Conservation (phyloP, 1,139 yeast genomes). For the Candida sp. region DNA sequence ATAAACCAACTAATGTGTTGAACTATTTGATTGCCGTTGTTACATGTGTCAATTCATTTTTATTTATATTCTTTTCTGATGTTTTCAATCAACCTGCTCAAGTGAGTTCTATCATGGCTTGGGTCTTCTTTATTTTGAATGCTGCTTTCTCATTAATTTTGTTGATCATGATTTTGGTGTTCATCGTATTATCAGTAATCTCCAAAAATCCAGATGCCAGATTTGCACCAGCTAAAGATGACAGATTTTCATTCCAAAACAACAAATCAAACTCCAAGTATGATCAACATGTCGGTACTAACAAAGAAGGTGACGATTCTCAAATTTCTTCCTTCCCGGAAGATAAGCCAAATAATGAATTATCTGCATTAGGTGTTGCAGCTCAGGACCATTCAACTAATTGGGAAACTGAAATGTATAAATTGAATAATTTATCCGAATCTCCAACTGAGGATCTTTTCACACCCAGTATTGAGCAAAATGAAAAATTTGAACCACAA, state of each 20-base stretch:
- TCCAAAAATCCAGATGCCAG: slow-evolving; percentile 82
- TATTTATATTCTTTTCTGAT: slow-evolving; percentile 71
- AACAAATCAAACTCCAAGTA: slow-evolving; percentile 35
- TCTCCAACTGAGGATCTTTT: slow-evolving; percentile 16
- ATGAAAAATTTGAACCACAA: slow-evolving; percentile 11
- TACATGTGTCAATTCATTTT: slow-evolving; percentile 64
- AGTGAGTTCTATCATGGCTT: slow-evolving; percentile 74
- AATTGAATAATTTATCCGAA: slow-evolving; percentile 37
- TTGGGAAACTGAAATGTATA: slow-evolving; percentile 68
- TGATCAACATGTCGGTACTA: slow-evolving; percentile 1
- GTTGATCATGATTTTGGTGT: slow-evolving; percentile 57
- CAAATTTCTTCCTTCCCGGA: not conserved
- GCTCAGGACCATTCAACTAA: slow-evolving; percentile 69
- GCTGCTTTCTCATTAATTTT: slow-evolving; percentile 73
- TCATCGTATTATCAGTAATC: slow-evolving; percentile 51
- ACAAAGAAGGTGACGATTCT: slow-evolving; percentile 13
- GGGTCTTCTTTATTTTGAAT: slow-evolving; percentile 74
- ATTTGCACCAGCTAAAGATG: slow-evolving; percentile 81
- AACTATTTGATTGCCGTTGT: slow-evolving; percentile 65
- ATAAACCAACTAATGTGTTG: slow-evolving; percentile 67
- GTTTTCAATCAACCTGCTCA: slow-evolving; percentile 65
- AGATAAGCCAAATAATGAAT: slow-evolving; percentile 43
- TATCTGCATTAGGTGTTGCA: slow-evolving; percentile 61
- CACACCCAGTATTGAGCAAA: slow-evolving; percentile 21
- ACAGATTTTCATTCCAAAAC: slow-evolving; percentile 77